Evolutionary conservation across 1,284 basidiomycete genomes (phyloP).

Genomic region (Erythrobasidium hasegawianum): DNA sequence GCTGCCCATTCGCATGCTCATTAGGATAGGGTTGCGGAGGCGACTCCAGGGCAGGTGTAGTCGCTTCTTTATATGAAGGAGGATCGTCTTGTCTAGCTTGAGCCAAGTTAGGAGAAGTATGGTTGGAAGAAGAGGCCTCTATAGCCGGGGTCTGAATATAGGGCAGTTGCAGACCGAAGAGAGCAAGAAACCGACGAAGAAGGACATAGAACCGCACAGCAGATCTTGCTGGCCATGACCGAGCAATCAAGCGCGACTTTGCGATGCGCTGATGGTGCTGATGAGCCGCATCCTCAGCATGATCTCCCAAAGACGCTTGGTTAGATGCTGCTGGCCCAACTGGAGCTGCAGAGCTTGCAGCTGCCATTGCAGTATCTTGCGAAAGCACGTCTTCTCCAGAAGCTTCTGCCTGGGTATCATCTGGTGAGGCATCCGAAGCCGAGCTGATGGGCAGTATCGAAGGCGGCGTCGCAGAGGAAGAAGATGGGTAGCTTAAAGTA

Average conservation of each 20-base stretch:
- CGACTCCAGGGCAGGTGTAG: not conserved
- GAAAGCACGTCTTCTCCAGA: not conserved
- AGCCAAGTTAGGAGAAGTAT: no score
- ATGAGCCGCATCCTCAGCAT: not conserved
- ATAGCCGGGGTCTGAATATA: not conserved
- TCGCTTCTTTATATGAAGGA: conserved; percentile 11
- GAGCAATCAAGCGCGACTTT: conserved; percentile 9
- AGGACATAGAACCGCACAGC: conserved; percentile 35
- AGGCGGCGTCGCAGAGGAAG: conserved; percentile 15
- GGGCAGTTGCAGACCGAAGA: conserved; percentile 34
- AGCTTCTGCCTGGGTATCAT: not conserved
- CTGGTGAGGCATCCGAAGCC: not conserved
- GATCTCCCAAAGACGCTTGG: not conserved
- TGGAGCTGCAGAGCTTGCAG: not conserved
- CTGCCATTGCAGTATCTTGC: not conserved
- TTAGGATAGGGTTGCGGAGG: not conserved
- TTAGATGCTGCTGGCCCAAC: not conserved
- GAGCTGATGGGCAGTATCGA: not conserved
- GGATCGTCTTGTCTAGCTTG: no score
- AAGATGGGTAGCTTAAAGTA: not conserved
- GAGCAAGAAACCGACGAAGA: conserved; percentile 36
- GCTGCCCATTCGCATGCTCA: not conserved
- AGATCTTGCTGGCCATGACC: conserved; percentile 21
- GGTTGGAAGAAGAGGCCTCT: not conserved
- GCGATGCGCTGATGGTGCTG: not conserved